These are phyloP conservation scores for Penicillium griseofulvum DNA, from an alignment of 2,329 filamentous ascomycete genomes.

Conservation along the genomic window DNA sequence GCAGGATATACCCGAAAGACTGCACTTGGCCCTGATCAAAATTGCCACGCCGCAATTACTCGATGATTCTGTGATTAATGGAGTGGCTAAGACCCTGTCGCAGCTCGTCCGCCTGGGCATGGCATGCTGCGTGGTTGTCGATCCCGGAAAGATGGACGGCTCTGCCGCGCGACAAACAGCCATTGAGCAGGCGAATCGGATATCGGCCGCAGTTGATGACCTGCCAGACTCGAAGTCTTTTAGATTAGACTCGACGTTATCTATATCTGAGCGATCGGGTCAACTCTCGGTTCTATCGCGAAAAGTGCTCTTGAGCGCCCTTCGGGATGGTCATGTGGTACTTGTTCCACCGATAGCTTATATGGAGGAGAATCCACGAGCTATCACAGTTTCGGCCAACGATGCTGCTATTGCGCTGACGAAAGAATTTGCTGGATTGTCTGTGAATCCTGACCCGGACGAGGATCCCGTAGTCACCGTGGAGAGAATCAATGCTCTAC, in stretches of 20 bases:
- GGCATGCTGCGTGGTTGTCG: slow-evolving; percentile 76
- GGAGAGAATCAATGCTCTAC: slow-evolving; percentile 41
- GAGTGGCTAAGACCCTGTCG: slow-evolving; percentile 77
- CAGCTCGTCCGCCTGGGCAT: slow-evolving; percentile 82
- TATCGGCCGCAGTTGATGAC: slow-evolving; percentile 71
- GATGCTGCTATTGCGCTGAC: slow-evolving; percentile 75
- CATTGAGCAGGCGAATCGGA: slow-evolving; percentile 65
- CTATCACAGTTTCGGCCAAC: slow-evolving; percentile 53
- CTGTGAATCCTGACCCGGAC: slow-evolving; percentile 45
- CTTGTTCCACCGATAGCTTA: slow-evolving; percentile 67
- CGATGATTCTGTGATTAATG: slow-evolving; percentile 65
- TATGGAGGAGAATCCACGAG: slow-evolving; percentile 49
- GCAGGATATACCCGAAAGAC: slow-evolving; percentile 43
- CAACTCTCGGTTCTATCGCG: slow-evolving; percentile 41
- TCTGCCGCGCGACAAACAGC: slow-evolving; percentile 46
- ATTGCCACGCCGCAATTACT: slow-evolving; percentile 71
- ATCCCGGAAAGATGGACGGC: slow-evolving; percentile 55
- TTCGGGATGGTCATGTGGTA: slow-evolving; percentile 67
- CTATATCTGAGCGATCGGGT: slow-evolving; percentile 36
- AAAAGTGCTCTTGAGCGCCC: slow-evolving; percentile 61
- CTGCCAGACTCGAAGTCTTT: slow-evolving; percentile 67
- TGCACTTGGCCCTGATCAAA: slow-evolving; percentile 84
- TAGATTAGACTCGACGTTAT: slow-evolving; percentile 60
- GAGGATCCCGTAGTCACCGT: slow-evolving; percentile 45
- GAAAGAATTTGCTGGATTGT: slow-evolving; percentile 69